Base-by-base conservation (phyloP, 1,139 yeast species). In the Chernovozyma aurita region DNA sequence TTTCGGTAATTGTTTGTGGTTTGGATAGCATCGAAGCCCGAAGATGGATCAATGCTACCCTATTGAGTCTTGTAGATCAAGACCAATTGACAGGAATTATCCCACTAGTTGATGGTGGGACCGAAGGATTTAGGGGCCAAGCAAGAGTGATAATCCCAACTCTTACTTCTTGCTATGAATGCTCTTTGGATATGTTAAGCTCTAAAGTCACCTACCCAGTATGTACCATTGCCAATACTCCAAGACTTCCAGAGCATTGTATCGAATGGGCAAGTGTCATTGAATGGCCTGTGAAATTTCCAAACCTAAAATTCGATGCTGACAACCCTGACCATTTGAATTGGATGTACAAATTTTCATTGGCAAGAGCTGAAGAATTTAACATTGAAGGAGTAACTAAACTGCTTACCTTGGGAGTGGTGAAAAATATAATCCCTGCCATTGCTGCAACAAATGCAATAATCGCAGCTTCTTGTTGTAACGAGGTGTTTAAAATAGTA, bases 41-140 rank as follows among this genome's bases (percentile, higher is more conserved):
- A 28, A 64, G 97, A 37, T 90, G 95, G 95, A 84, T 90, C 43
- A 92, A 90, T 57, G 80, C 86, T 14, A 79, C 80, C 7, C 60
- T 92, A 31, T 78, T 85, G 2, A 66, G 76, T 4, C 50, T 86
- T 50, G 85, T 84, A 5, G 78, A 73, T 41, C 55, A 56, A 1
- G 60, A 66, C 5, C 71, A 73, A 36, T 76, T 77, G 24, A 75
- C 73, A 32, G 59, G 61, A 9, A 60, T 85, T 24, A 82, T 86
- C 29, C 97, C 97, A 0, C 61, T 92, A 53, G 78, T 92, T 24
- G 98, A 92, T 53, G 97, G 97, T 2, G 98, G 97, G 3, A 85
- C 96, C 0, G 97, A 92, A 53, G 97, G 97, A 0, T 84, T 92
- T 52, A 74, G 86, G 45, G 98, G 98, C 4, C 97, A 92, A 52